These are phyloP conservation scores for Chara braunii DNA, from an alignment of 139 green algal species.

Conservation along the genomic window DNA sequence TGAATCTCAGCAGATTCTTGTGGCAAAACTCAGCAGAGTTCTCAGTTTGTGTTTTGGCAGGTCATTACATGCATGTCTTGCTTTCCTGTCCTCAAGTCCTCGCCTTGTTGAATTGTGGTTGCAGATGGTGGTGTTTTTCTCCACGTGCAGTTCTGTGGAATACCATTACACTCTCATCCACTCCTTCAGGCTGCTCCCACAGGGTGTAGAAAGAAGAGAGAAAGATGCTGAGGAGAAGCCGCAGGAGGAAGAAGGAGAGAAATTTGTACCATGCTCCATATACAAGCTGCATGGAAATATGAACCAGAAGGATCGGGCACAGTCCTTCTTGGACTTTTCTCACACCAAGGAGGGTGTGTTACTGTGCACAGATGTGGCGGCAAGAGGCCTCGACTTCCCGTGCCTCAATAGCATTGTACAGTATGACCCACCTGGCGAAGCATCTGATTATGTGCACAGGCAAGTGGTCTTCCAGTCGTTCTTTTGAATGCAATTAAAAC, in stretches of 20 bases:
- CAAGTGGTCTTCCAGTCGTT: no score
- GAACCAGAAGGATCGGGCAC: constrained; percentile 65
- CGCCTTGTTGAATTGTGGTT: no score
- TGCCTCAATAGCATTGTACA: constrained; percentile 80
- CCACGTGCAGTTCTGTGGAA: constrained; percentile 80
- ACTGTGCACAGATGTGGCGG: constrained; percentile 64
- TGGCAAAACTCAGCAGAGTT: no score
- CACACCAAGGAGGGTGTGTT: constrained; percentile 57
- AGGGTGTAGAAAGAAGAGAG: background rate
- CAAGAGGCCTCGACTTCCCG: constrained; percentile 79
- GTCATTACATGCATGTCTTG: no score
- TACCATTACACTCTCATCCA: constrained; percentile 41
- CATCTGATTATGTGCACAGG: constrained; percentile 60
- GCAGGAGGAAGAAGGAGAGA: constrained; percentile 1
- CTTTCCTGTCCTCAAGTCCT: no score
- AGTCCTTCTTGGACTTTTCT: constrained; percentile 63
- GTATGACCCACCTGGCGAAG: constrained; percentile 79
- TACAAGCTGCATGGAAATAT: constrained; percentile 90
- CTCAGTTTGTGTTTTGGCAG: no score
- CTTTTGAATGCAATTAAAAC: no score
- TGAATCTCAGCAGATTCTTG: no score
- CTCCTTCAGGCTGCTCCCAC: background rate
- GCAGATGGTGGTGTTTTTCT: constrained; percentile 90
- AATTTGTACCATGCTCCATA: constrained; percentile 37
- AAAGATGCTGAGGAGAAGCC: background rate